phyloP scores from a whole-genome alignment of 148 eudicot genomes.

The Heliamphora exappendiculata region DNA sequence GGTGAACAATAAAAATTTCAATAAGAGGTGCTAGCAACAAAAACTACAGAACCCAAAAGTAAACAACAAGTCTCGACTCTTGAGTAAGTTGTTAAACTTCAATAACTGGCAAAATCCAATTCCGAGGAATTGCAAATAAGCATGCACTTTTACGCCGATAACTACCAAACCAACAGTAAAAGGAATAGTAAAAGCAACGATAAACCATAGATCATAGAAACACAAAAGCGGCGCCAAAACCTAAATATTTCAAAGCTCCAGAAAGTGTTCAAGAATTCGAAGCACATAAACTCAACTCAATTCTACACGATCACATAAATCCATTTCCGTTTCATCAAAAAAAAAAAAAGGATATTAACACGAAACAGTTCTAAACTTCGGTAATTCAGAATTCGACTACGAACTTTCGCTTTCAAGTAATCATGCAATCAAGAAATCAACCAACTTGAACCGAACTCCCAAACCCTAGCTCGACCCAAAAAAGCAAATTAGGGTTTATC shows the following conservation, averaged over 20 bases:
- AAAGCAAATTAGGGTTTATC: conserved; percentile 34
- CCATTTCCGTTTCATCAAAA: not conserved
- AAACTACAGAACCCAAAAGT: conserved; percentile 3
- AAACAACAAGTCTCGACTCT: not conserved
- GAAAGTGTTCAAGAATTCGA: not conserved
- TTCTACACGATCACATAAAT: conserved; percentile 9
- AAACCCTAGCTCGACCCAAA: conserved; percentile 41
- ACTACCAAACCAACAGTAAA: not conserved
- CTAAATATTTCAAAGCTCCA: not conserved
- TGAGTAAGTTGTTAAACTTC: not conserved
- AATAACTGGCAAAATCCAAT: not conserved
- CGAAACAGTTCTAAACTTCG: conserved; percentile 9
- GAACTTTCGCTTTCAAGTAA: conserved; percentile 11
- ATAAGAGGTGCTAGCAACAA: not conserved
- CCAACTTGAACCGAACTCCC: conserved; percentile 7
- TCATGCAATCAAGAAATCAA: conserved; percentile 7
- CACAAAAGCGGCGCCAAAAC: not conserved
- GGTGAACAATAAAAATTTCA: not conserved
- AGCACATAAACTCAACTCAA: conserved; percentile 8
- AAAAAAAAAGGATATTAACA: not conserved
- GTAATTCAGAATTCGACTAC: conserved; percentile 21
- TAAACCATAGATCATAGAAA: not conserved
- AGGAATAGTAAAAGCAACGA: not conserved
- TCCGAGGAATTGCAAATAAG: not conserved
- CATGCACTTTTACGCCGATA: not conserved